Percentiles rank a stretch among this genome's conserved stretches.
Evolutionary conservation across 2,329 filamentous ascomycete genomes (phyloP).

Genomic region (Dactylella cylindrospora): DNA sequence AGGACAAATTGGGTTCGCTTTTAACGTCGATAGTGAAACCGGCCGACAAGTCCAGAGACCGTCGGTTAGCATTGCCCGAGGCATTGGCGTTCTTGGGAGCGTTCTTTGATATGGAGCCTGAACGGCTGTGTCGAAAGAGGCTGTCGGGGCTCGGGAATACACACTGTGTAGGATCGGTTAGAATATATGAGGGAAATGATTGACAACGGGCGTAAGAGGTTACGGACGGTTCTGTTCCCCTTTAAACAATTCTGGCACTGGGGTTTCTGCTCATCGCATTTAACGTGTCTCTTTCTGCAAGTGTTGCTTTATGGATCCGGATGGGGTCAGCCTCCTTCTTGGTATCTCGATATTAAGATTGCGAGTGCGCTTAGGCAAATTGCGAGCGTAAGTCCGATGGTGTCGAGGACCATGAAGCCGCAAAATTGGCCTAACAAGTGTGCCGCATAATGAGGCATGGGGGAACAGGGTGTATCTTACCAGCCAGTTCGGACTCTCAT

Average conservation of each 20-base stretch:
- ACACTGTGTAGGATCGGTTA: slow-evolving; percentile 25
- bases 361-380: slow-evolving; percentile 31
- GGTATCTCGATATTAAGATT: slow-evolving; percentile 10
- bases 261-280: slow-evolving; percentile 49
- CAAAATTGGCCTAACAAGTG: slow-evolving; percentile 15
- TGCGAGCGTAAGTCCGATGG: slow-evolving; percentile 14
- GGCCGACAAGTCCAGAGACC: slow-evolving; percentile 36
- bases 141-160: slow-evolving; percentile 43
- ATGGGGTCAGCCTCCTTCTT: slow-evolving; percentile 26
- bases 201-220: slow-evolving; percentile 30
- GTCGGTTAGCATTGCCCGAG: slow-evolving; percentile 30
- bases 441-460: slow-evolving; percentile 1
- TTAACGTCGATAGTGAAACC: slow-evolving; percentile 37
- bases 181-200: slow-evolving; percentile 15
- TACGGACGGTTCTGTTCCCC: slow-evolving; percentile 41
- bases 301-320: slow-evolving; percentile 43
- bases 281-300: slow-evolving; percentile 48
- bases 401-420: slow-evolving; percentile 12
- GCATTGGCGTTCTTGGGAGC: slow-evolving; percentile 16
- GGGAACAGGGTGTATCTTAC: slow-evolving; percentile 20
- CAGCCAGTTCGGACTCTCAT: slow-evolving; percentile 43
- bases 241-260: slow-evolving; percentile 48
- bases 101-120: slow-evolving; percentile 45
- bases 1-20: slow-evolving; percentile 21
- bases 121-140: slow-evolving; percentile 47